phyloP scores from a whole-genome alignment of 2,329 filamentous ascomycete genomes.

The Raffaelea ambrosiae region DNA sequence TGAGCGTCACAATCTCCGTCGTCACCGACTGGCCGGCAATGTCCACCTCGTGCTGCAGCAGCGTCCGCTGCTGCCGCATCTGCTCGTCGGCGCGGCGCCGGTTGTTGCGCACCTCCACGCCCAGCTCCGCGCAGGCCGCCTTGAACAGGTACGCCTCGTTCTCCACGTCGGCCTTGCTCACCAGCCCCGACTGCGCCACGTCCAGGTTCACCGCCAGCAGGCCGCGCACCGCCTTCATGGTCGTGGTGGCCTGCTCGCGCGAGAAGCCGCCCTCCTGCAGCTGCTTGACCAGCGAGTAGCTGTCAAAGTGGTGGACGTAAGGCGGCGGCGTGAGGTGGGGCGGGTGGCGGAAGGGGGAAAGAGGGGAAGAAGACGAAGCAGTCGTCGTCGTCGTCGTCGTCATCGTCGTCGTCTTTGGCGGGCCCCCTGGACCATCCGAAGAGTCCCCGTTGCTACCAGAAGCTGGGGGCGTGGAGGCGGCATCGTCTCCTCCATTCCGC shows the following conservation, averaged over 20 bases:
- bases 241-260: conserved; percentile 64
- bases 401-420: conserved; percentile 21
- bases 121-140: conserved; percentile 85
- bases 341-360: too few relatives aligned
- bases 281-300: conserved; percentile 77
- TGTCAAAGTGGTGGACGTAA: conserved; percentile 96
- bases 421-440: conserved; percentile 32
- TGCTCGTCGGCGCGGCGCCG: conserved; percentile 70
- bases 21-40: conserved; percentile 77
- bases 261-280: conserved; percentile 66
- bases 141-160: conserved; percentile 93
- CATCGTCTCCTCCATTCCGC: conserved; percentile 7
- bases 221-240: conserved; percentile 86
- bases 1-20: conserved; percentile 73
- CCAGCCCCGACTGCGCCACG: conserved; percentile 68
- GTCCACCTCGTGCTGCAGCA: conserved; percentile 91
- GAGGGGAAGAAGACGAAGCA: too few relatives aligned
- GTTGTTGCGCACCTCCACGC: conserved; percentile 75
- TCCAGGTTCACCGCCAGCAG: conserved; percentile 73
- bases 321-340: conserved; percentile 65
- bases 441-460: too few relatives aligned
- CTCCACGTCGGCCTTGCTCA: conserved; percentile 87
- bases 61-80: conserved; percentile 72
- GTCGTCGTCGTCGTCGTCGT: too few relatives aligned
- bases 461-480: too few relatives aligned